Evolutionary conservation across 805 yeast genomes (phyloP), one percentile per base, ranked within the genome.

Genomic region (Saccharomycopsis fibuligera): DNA sequence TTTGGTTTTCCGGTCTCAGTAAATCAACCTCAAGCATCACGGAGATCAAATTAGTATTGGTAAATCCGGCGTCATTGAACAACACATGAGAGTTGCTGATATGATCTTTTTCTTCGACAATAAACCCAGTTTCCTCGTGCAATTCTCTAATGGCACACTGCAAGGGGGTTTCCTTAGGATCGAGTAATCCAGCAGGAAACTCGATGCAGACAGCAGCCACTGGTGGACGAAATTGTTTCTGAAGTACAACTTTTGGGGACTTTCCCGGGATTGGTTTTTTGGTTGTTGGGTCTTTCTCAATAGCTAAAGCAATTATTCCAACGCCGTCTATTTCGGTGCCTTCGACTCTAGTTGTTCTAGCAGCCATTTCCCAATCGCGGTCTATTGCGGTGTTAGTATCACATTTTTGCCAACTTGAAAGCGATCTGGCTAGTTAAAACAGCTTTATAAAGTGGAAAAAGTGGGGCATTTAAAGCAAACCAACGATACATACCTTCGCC

Each of bases 201-300:
- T 91, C 99, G 54, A 91, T 80, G 60, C 95, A 83, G 5, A 91
- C 87, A 17, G 88, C 91, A 46, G 75, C 83, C 2, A 84, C 85
- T 1, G 99, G 98, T 1, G 98, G 96, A 49, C 99, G 75, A 68
- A 84, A 91, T 63, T 91, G 99, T 61, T 86, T 87, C 61, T 87
- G 91, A 16, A 93, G 68, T 5, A 89, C 74, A 55, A 68, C 70
- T 31, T 69, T 65, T 53, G 76, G 79, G 3, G 36, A n/a, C 14
- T 5, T 21, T 5, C 19, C 19, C 4, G 42, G 17, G 17, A 17
- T 17, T 12, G 10, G 9, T 5, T 27, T 17, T 3, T 9, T 31
- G n/a, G n/a, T n/a, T n/a, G n/a, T n/a, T 19, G 74, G 74, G 16
- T 66, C 63, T 5, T 75, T 67, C 24, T 70, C 66, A 54, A 78